Conservation (phyloP, 208 protist species). For the Trypanosoma conorhini region DNA sequence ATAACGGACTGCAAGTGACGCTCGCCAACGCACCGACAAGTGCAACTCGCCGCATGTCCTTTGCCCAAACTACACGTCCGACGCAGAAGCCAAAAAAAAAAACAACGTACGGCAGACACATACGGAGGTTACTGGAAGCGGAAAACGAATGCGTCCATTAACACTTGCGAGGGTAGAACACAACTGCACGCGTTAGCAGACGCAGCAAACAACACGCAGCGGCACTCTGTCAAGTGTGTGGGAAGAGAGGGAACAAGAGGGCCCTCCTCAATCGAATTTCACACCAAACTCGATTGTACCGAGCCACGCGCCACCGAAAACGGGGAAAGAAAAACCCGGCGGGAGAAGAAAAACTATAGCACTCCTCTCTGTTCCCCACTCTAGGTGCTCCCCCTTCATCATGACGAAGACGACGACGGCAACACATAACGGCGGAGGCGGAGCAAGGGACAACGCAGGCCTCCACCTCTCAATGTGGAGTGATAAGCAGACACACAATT, state of each 20-base stretch:
- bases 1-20: constrained; percentile 1
- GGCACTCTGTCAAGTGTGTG: neutral
- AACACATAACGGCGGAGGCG: neutral
- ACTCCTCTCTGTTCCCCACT: neutral
- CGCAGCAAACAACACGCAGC: neutral
- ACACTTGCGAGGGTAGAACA: no score
- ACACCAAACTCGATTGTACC: neutral
- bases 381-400: neutral
- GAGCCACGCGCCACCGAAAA: neutral
- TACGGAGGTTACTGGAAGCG: neutral
- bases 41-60: constrained; percentile 11
- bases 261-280: neutral
- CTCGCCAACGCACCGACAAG: neutral
- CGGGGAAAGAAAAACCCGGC: no score
- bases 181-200: neutral
- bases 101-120: neutral
- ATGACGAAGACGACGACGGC: neutral
- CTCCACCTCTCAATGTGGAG: no score
- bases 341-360: neutral
- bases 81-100: constrained; percentile 2
- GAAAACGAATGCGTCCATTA: no score
- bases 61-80: neutral
- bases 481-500: no score
- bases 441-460: no score
- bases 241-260: neutral